Evolutionary conservation across 306 rosid genomes (phyloP), one percentile per base, ranked within the genome.

Genomic region (Notholithocarpus densiflorus): DNA sequence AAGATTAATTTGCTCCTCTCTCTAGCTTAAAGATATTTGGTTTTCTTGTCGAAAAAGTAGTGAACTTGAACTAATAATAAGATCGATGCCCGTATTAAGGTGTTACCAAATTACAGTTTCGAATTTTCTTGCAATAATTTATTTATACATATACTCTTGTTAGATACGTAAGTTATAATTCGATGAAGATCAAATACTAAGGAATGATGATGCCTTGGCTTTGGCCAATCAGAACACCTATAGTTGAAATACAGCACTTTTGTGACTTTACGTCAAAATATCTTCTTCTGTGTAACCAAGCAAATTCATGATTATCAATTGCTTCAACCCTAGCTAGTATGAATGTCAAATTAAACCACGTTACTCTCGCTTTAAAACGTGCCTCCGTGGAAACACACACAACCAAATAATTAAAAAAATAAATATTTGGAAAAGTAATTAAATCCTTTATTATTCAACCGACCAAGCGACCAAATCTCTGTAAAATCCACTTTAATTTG

Each of bases 401-500:
- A 20, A 21, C 64, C 64, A 20, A 20, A 57, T 10, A 57, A 20
- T 4, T 1, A 20, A 56, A 20, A 56, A 56, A 6, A 56, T 4
- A 20, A 23, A 2, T 65, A 32, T 10, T 18, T 31, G 4, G 24
- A 2, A 31, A 14, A 29, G 48, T 31, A 3, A 40, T 40, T 40
- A 2, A 11, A 27, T 2, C 18, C 32, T 10, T 65, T 6, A 60
- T 60, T 8, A 79, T 24, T 29, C 48, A 24, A 9, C 76, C 82
- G 61, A 43, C 76, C 56, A 78, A 12, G 14, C 51, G 51, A 13
- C 66, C 68, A 77, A 54, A 68, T 77, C 71, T 59, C 23, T 68
- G 66, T 7, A 27, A 77, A 66, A 77, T 20, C 70, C 43, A 77
- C 56, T 66, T 13, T 53, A n/a, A 1, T 26, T 6, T 76, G 18